Evolutionary conservation across 2,329 filamentous ascomycete species (phyloP).

Genomic region (Furcasterigmium sp.): DNA sequence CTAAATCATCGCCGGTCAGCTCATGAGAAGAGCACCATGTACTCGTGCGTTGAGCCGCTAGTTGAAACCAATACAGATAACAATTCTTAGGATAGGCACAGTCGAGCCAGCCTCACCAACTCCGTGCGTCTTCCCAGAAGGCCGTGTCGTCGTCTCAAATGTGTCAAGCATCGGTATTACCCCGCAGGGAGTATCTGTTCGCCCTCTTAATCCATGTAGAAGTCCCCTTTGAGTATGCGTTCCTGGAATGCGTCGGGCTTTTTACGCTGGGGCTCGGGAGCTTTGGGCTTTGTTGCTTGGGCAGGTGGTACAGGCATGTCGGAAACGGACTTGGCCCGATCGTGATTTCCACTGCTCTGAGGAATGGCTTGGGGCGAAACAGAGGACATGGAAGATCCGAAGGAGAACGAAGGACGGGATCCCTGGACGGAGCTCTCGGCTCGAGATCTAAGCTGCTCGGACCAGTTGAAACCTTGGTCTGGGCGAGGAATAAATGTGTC

Average conservation of each 20-base stretch:
- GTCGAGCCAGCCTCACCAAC: no score
- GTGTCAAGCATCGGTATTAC: no score
- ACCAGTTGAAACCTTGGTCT: slow-evolving; percentile 94
- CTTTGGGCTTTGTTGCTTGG: slow-evolving; percentile 41
- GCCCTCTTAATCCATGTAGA: slow-evolving; percentile 85
- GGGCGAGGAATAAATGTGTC: slow-evolving; percentile 55
- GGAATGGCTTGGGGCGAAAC: slow-evolving; percentile 37
- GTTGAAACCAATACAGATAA: no score
- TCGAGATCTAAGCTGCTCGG: slow-evolving; percentile 87
- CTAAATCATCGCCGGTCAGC: not conserved
- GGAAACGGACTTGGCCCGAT: slow-evolving; percentile 65
- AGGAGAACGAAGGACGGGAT: slow-evolving; percentile 53
- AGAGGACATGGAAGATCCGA: slow-evolving; percentile 37
- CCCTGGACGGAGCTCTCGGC: slow-evolving; percentile 72
- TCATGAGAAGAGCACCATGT: no score
- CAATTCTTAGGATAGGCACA: no score
- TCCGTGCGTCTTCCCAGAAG: no score
- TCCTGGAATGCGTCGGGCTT: slow-evolving; percentile 96
- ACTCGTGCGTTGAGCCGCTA: no score
- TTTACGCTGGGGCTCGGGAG: slow-evolving; percentile 35
- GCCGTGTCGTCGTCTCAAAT: no score
- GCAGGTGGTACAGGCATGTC: slow-evolving; percentile 55
- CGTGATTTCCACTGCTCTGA: slow-evolving; percentile 37
- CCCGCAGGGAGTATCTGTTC: no score
- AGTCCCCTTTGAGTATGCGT: slow-evolving; percentile 94